phyloP scores from a whole-genome alignment of 1,284 basidiomycete genomes.

The Flammula alnicola region DNA sequence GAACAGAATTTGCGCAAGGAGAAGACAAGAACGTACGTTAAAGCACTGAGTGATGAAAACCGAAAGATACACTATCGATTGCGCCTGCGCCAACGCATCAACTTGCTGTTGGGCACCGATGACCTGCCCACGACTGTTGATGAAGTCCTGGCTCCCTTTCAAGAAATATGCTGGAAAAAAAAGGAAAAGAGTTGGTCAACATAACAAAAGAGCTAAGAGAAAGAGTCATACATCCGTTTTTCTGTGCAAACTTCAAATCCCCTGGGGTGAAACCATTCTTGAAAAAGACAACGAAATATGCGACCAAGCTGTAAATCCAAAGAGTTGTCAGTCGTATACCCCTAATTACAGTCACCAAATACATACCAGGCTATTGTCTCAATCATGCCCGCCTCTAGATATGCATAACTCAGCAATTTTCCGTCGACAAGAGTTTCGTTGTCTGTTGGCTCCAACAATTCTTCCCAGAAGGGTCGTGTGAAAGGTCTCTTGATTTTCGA shows the following conservation, averaged over 20 bases:
- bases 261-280: slow-evolving; percentile 63
- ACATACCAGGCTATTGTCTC: slow-evolving; percentile 57
- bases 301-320: slow-evolving; percentile 47
- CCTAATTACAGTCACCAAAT: background rate
- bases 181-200: slow-evolving; percentile 47
- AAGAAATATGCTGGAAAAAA: slow-evolving; percentile 47
- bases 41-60: slow-evolving; percentile 74
- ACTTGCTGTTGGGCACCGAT: slow-evolving; percentile 55
- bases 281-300: slow-evolving; percentile 71
- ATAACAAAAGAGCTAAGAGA: background rate
- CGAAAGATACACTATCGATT: slow-evolving; percentile 69
- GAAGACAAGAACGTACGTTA: slow-evolving; percentile 48
- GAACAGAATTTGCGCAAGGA: background rate
- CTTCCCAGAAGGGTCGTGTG: slow-evolving; percentile 63
- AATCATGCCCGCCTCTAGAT: slow-evolving; percentile 68
- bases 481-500: slow-evolving; percentile 55
- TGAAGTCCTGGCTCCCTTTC: slow-evolving; percentile 55
- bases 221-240: slow-evolving; percentile 36
- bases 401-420: slow-evolving; percentile 69
- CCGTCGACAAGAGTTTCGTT: slow-evolving; percentile 63
- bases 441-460: slow-evolving; percentile 55
- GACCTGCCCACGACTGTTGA: slow-evolving; percentile 54
- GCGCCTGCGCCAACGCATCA: slow-evolving; percentile 62
- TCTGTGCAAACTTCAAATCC: slow-evolving; percentile 58
- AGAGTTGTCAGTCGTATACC: background rate